Percentiles rank a stretch among this genome's conserved stretches.
phyloP scores from a whole-genome alignment of 441 rosid species.

The Aquilaria agallochum region DNA sequence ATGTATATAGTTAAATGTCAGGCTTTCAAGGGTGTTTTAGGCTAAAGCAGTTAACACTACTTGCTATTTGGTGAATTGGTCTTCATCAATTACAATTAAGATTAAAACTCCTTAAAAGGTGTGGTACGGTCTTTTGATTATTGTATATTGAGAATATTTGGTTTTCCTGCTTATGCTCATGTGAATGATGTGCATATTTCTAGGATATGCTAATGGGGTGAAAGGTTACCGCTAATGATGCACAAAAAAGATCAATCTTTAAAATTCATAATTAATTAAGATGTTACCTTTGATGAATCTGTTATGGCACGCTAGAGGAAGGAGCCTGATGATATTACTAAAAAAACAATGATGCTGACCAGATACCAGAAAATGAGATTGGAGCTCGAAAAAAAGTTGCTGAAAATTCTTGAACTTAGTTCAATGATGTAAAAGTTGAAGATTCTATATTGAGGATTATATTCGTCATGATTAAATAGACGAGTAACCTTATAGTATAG shows the following conservation, averaged over 20 bases:
- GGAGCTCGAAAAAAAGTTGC: not conserved
- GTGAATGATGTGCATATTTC: not conserved
- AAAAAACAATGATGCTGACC: not conserved
- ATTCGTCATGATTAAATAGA: not conserved
- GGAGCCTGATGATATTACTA: not conserved
- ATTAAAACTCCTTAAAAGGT: not conserved
- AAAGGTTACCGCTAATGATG: not conserved
- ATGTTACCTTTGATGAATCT: not conserved
- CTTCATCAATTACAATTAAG: not conserved
- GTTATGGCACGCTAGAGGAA: not conserved
- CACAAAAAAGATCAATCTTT: too few relatives aligned
- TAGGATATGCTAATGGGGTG: not conserved
- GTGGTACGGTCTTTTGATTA: slow-evolving; percentile 3
- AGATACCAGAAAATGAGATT: not conserved
- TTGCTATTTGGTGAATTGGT: slow-evolving; percentile 1
- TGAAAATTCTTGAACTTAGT: too few relatives aligned
- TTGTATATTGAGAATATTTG: slow-evolving; percentile 3
- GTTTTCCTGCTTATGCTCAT: slow-evolving; percentile 8
- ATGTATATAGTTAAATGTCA: slow-evolving; percentile 1
- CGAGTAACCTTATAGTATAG: not conserved
- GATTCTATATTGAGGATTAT: not conserved
- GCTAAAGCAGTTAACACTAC: not conserved
- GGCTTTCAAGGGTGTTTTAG: not conserved
- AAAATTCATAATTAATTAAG: not conserved
- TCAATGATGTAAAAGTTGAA: not conserved